A percentile compares a stretch with the other conserved stretches of the same genome.
Conservation (phyloP, 495 filamentous ascomycete genomes). For the Penicillium herquei region DNA sequence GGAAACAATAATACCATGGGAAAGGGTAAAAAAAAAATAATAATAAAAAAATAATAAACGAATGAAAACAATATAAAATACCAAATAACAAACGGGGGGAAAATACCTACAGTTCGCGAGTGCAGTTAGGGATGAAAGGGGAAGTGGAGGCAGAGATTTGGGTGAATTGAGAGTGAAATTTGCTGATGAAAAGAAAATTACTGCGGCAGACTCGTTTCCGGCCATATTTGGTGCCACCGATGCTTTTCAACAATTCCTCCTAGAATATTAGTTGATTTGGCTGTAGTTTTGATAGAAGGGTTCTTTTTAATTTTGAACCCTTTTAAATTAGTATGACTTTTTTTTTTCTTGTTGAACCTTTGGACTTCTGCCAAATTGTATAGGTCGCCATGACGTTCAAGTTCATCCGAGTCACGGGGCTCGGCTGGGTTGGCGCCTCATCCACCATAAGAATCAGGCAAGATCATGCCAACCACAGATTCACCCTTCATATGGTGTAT, state of each 20-base stretch:
- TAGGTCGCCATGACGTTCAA: slow-evolving; percentile 6
- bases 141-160: slow-evolving; percentile 17
- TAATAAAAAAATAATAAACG: slow-evolving; percentile 10
- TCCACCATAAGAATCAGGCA: slow-evolving; percentile 11
- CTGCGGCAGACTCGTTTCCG: background rate
- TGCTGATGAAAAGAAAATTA: slow-evolving; percentile 7
- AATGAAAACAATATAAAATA: slow-evolving; percentile 14
- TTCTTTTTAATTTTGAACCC: background rate
- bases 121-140: slow-evolving; percentile 19
- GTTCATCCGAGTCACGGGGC: slow-evolving; percentile 1
- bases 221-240: background rate
- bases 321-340: background rate
- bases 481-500: background rate
- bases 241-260: too few species aligned
- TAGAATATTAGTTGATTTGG: too few species aligned
- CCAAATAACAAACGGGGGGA: slow-evolving; percentile 14
- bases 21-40: slow-evolving; percentile 10
- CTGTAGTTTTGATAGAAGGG: too few species aligned
- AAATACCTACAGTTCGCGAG: slow-evolving; percentile 16
- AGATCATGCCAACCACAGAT: background rate
- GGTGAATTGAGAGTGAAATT: slow-evolving; percentile 3
- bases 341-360: background rate
- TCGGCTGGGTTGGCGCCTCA: slow-evolving; percentile 10
- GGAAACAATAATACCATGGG: slow-evolving; percentile 8
- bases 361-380: background rate